Evolutionary conservation across 139 green algal genomes (phyloP).

Genomic region (Pycnococcus provasolii): DNA sequence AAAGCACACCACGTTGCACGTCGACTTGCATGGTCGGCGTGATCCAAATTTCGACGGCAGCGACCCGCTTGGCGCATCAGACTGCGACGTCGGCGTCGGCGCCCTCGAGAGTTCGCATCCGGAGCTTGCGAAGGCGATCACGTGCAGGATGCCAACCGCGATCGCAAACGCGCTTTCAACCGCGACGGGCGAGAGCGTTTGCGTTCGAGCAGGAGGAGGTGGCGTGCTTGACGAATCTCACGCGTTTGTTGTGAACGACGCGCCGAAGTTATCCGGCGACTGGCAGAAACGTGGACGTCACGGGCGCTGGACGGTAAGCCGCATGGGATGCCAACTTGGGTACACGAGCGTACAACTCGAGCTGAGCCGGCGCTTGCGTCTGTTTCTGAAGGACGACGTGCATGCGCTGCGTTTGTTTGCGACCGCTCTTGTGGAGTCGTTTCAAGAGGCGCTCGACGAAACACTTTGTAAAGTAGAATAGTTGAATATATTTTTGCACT

Average conservation of each 20-base stretch:
- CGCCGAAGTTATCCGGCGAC: background rate
- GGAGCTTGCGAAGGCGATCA: background rate
- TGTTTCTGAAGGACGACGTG: background rate
- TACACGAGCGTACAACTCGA: slow-evolving; percentile 5
- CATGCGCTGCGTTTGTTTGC: background rate
- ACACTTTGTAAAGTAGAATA: too few species aligned
- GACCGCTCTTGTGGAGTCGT: too few species aligned
- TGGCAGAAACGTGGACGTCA: background rate
- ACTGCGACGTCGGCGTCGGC: background rate
- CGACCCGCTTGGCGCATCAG: background rate
- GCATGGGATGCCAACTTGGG: background rate
- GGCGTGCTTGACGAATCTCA: background rate
- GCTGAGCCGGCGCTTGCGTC: slow-evolving; percentile 3
- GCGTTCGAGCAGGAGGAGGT: background rate
- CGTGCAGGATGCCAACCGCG: background rate
- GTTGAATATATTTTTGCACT: too few species aligned
- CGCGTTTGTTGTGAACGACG: background rate
- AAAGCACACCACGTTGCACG: background rate
- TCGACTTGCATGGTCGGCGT: slow-evolving; percentile 11
- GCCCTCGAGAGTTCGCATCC: background rate
- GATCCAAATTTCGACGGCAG: slow-evolving; percentile 1
- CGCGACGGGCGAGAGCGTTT: background rate
- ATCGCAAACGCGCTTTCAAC: too few species aligned
- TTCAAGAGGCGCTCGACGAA: too few species aligned
- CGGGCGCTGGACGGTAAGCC: background rate